Conservation (phyloP, 83 land plant genomes). For the Larix sibirica region DNA sequence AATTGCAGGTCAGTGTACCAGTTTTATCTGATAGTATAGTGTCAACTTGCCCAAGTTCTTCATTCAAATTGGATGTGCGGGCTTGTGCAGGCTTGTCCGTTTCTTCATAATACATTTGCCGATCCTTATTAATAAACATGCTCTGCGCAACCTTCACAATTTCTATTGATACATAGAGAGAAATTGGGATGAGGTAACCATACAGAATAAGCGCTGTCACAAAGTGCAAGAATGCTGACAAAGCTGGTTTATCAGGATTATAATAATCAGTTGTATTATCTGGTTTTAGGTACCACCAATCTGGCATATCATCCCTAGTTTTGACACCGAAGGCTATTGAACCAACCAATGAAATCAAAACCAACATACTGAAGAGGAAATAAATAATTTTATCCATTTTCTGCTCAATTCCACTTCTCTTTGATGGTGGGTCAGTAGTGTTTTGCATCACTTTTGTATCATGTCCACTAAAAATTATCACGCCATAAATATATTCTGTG, state of each 20-base stretch:
- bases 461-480: slow-evolving; percentile 40
- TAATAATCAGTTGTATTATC: slow-evolving; percentile 19
- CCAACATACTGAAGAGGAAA: slow-evolving; percentile 28
- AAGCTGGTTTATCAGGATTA: slow-evolving; percentile 31
- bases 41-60: slow-evolving; percentile 50
- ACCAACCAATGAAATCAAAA: slow-evolving; percentile 29
- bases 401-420: slow-evolving; percentile 41
- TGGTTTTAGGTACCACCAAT: slow-evolving; percentile 49
- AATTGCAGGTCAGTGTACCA: slow-evolving; percentile 47
- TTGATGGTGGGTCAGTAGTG: slow-evolving; percentile 46
- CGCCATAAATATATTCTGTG: slow-evolving; percentile 36
- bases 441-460: slow-evolving; percentile 51
- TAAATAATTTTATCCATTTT: slow-evolving; percentile 49
- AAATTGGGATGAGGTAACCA: slow-evolving; percentile 49
- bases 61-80: slow-evolving; percentile 43
- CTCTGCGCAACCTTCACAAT: slow-evolving; percentile 43
- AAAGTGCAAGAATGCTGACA: slow-evolving; percentile 46
- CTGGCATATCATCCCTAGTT: slow-evolving; percentile 21
- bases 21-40: slow-evolving; percentile 51
- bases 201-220: slow-evolving; percentile 41
- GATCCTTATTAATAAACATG: slow-evolving; percentile 33
- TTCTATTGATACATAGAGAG: slow-evolving; percentile 46
- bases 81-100: slow-evolving; percentile 43
- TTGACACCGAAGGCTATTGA: slow-evolving; percentile 38
- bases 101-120: slow-evolving; percentile 31